These are phyloP conservation scores for Boletus tomentosulus DNA, from an alignment of 768 basidiomycete genomes.

Conservation along the genomic window DNA sequence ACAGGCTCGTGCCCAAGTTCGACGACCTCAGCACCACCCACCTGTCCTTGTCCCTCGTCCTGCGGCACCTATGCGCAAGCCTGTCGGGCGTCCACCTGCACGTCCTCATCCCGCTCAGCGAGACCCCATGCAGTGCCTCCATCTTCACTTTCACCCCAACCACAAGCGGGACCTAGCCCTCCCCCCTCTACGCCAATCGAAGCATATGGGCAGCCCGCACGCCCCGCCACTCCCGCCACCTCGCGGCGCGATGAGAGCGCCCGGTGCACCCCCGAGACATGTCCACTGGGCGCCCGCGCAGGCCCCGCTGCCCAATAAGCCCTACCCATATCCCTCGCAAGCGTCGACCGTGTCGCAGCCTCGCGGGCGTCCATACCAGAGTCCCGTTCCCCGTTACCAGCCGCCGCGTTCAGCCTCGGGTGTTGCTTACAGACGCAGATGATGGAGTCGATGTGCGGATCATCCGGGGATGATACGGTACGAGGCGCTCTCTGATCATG, in stretches of 20 bases:
- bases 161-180: slow-evolving; percentile 17
- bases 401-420: slow-evolving; percentile 7
- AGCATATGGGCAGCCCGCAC: neutral
- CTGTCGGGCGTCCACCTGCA: slow-evolving; percentile 8
- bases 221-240: slow-evolving; percentile 22
- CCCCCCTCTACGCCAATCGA: slow-evolving; percentile 9
- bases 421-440: slow-evolving; percentile 10
- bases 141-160: slow-evolving; percentile 24
- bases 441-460: slow-evolving; percentile 30
- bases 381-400: slow-evolving; percentile 20
- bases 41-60: slow-evolving; percentile 10
- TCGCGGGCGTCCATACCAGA: neutral
- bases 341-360: slow-evolving; percentile 10
- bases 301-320: slow-evolving; percentile 20
- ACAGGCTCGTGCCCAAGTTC: slow-evolving; percentile 15
- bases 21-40: slow-evolving; percentile 18
- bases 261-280: slow-evolving; percentile 9
- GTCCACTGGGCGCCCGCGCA: slow-evolving; percentile 31
- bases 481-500: slow-evolving; percentile 18
- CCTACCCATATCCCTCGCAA: slow-evolving; percentile 26
- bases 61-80: slow-evolving; percentile 11
- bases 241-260: slow-evolving; percentile 10
- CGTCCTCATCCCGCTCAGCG: slow-evolving; percentile 12
- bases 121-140: slow-evolving; percentile 20
- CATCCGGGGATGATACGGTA: slow-evolving; percentile 20